Evolutionary conservation across 768 basidiomycete species (phyloP), one percentile per base, ranked within the genome.

Genomic region (Boletus pseudopeckii): DNA sequence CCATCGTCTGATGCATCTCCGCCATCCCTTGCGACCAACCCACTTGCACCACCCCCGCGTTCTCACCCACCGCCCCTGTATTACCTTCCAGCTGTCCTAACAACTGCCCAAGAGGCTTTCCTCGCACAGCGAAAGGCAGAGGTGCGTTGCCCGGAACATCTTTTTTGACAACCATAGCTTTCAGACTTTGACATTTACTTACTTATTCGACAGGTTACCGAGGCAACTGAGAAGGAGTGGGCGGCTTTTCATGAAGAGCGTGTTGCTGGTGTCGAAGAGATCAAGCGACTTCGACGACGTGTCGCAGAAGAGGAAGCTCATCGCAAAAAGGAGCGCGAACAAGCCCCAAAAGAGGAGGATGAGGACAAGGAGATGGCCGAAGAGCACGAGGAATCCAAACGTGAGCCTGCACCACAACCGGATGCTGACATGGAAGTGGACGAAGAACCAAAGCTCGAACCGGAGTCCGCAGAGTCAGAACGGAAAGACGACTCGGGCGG

Each of bases 41-140:
- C 67, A 14, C 75, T 85, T 41, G 72, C 76, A 7, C 75, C 75
- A 10, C 77, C 79, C 1, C 78, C 80, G 28, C 78, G 86, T 50
- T 75, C 84, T 36, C 86, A 90, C 55, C 89, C 87, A 8, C 85
- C 89, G 20, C 86, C 89, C 4, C 61, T 92, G 15, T 90, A 85
- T 62, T 92, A 90, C 61, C 80, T 90, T 45, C 90, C 90, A 32
- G 81, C 79, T 33, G 71, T 85, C 51, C 77, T 92, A 20, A 80
- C 81, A 0, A 77, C 86, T 20, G 76, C 80, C 17, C 90, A 92
- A 71, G 86, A 87, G 68, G 74, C 78, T 5, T 90, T 90, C 59
- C 62, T 92, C 11, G 66, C 69, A 45, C 77, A 74, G 48, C 76
- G 87, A 46, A 88, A 84, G 71, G 75, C 72, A 59, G 82, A 88